phyloP scores from a whole-genome alignment of 2,329 filamentous ascomycete species.

The Helotiales sp. region DNA sequence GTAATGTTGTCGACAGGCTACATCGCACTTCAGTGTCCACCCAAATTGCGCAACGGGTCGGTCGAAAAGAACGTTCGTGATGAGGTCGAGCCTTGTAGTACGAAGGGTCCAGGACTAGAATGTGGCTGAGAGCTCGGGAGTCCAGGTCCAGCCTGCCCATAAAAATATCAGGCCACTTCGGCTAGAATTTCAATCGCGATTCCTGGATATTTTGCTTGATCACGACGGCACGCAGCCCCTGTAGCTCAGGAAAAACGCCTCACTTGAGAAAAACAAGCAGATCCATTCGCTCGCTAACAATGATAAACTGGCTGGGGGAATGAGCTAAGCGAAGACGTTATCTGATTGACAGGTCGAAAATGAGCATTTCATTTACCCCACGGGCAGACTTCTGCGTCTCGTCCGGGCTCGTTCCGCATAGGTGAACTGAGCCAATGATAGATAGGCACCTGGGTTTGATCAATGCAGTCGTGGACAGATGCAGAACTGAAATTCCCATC shows the following conservation, averaged over 20 bases:
- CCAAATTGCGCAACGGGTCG: not conserved
- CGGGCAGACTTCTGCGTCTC: not conserved
- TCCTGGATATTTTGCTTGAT: too few relatives aligned
- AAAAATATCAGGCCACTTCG: not conserved
- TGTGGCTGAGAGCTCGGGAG: conserved; percentile 7
- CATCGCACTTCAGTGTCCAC: not conserved
- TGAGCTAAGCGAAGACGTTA: not conserved
- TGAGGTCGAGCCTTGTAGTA: not conserved
- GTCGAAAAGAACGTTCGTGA: not conserved
- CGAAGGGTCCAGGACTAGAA: not conserved
- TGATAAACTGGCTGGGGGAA: not conserved
- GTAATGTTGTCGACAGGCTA: not conserved
- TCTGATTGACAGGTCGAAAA: not conserved
- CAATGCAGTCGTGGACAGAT: not conserved
- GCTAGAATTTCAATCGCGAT: not conserved
- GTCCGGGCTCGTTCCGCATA: too few relatives aligned
- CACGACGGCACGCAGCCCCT: too few relatives aligned
- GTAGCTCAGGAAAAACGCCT: not conserved
- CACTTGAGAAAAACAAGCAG: too few relatives aligned
- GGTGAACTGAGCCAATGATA: not conserved
- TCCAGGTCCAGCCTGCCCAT: not conserved
- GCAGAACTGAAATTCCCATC: not conserved
- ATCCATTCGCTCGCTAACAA: not conserved
- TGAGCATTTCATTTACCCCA: not conserved
- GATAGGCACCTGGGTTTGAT: not conserved